These are phyloP conservation scores for Margaritispora aquatica DNA, from an alignment of 495 filamentous ascomycete genomes.

Conservation along the genomic window DNA sequence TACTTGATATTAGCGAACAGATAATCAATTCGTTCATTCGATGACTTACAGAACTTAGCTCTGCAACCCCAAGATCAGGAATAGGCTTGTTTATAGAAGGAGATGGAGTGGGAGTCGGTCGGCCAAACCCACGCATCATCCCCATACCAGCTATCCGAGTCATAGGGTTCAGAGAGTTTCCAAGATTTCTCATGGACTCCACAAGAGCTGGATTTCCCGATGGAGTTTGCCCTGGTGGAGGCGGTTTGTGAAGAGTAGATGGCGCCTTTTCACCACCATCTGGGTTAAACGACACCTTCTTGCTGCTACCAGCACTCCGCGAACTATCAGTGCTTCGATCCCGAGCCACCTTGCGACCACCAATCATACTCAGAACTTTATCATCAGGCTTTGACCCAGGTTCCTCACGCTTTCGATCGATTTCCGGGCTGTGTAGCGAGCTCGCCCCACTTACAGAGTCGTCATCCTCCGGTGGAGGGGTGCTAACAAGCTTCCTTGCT, in stretches of 20 bases:
- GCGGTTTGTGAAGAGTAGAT: slow-evolving; percentile 11
- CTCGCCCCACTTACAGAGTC: slow-evolving; percentile 40
- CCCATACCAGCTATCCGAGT: slow-evolving; percentile 52
- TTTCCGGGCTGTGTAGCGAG: slow-evolving; percentile 38
- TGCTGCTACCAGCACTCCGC: slow-evolving; percentile 55
- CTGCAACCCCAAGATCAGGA: slow-evolving; percentile 37
- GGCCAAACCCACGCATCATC: slow-evolving; percentile 69
- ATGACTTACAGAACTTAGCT: slow-evolving; percentile 42
- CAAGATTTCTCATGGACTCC: slow-evolving; percentile 78
- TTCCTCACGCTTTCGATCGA: slow-evolving; percentile 16
- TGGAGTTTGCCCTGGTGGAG: slow-evolving; percentile 2
- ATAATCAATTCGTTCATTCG: neutral
- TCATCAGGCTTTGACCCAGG: slow-evolving; percentile 36
- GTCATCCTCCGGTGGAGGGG: slow-evolving; percentile 54
- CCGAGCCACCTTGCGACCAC: slow-evolving; percentile 51
- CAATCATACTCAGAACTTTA: slow-evolving; percentile 55
- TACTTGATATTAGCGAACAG: slow-evolving; percentile 15
- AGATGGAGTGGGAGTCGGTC: slow-evolving; percentile 34
- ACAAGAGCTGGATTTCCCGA: slow-evolving; percentile 47
- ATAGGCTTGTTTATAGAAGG: slow-evolving; percentile 21
- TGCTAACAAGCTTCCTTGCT: slow-evolving; percentile 76
- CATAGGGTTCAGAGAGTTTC: slow-evolving; percentile 78
- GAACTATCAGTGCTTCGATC: slow-evolving; percentile 75
- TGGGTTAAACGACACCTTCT: slow-evolving; percentile 39
- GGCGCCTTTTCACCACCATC: slow-evolving; percentile 32